Evolutionary conservation across 1,139 yeast species (phyloP).

Genomic region (Geotrichum australiense): DNA sequence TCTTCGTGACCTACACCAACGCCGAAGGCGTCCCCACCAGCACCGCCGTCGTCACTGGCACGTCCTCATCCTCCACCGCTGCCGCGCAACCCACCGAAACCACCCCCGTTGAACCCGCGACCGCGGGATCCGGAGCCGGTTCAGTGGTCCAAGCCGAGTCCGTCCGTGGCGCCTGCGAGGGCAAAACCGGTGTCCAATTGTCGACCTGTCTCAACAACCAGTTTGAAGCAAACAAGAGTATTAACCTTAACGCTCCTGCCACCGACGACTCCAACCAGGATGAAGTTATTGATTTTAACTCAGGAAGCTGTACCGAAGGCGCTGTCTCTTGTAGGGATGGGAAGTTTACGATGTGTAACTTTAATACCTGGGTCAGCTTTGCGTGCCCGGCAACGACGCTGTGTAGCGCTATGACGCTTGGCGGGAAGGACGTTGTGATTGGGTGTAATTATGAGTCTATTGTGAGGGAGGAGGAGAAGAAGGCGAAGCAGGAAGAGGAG

Average conservation of each 20-base stretch:
- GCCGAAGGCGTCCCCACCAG: not conserved
- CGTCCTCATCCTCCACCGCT: not conserved
- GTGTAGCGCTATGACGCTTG: slow-evolving; percentile 44
- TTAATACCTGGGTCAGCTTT: slow-evolving; percentile 48
- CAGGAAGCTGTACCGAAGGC: slow-evolving; percentile 13
- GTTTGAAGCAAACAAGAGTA: slow-evolving; percentile 8
- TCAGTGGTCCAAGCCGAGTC: slow-evolving; percentile 10
- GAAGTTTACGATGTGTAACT: slow-evolving; percentile 20
- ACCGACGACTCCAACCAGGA: slow-evolving; percentile 1
- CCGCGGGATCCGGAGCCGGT: slow-evolving; percentile 19
- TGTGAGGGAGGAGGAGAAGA: slow-evolving; percentile 9
- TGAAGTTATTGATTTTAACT: not conserved
- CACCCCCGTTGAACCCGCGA: slow-evolving; percentile 2
- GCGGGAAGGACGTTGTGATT: slow-evolving; percentile 26
- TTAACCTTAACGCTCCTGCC: slow-evolving; percentile 7
- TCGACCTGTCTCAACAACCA: slow-evolving; percentile 15
- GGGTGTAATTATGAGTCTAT: slow-evolving; percentile 24
- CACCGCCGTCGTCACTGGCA: not conserved
- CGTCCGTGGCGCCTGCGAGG: slow-evolving; percentile 14
- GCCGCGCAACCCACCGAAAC: not conserved
- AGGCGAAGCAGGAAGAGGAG: slow-evolving; percentile 6
- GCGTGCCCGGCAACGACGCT: slow-evolving; percentile 54
- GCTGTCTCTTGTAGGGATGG: slow-evolving; percentile 15
- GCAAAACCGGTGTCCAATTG: slow-evolving; percentile 9
- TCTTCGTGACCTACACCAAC: slow-evolving; percentile 1